phyloP scores from a whole-genome alignment of 1,284 basidiomycete species.

The Rhodotorula mucilaginosa region DNA sequence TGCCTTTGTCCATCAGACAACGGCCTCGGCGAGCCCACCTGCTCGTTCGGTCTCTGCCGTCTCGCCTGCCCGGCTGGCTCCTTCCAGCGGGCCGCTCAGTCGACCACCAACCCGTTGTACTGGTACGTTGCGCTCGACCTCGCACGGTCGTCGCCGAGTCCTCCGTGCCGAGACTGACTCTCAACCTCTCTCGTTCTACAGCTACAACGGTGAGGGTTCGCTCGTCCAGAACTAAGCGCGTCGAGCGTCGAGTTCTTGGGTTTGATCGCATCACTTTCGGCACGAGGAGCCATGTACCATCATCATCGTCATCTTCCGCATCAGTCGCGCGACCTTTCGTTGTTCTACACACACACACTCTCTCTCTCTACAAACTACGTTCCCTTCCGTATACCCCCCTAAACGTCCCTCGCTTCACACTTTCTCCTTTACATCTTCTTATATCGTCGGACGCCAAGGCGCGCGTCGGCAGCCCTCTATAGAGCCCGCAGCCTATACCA shows the following conservation, averaged over 20 bases:
- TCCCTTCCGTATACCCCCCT: too few species aligned
- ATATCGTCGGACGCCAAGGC: too few species aligned
- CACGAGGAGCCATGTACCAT: background rate
- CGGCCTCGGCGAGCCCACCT: background rate
- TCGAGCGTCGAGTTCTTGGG: background rate
- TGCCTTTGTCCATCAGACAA: background rate
- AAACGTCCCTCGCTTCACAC: too few species aligned
- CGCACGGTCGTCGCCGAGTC: background rate
- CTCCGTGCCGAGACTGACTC: background rate
- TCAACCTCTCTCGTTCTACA: background rate
- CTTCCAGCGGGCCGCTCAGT: conserved; percentile 4
- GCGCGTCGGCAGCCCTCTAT: too few species aligned
- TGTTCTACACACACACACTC: too few species aligned
- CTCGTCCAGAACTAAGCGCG: conserved; percentile 10
- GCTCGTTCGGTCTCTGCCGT: conserved; percentile 9
- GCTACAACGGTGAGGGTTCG: conserved; percentile 18
- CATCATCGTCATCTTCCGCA: background rate
- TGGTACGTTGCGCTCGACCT: background rate
- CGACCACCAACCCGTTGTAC: conserved; percentile 17
- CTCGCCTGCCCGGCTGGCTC: conserved; percentile 3
- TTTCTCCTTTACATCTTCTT: too few species aligned
- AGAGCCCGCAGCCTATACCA: too few species aligned
- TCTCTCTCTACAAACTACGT: too few species aligned
- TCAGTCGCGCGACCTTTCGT: background rate
- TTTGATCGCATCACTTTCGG: background rate